Base-by-base conservation (phyloP, 768 basidiomycete species). In the Tephrocybe sp. region DNA sequence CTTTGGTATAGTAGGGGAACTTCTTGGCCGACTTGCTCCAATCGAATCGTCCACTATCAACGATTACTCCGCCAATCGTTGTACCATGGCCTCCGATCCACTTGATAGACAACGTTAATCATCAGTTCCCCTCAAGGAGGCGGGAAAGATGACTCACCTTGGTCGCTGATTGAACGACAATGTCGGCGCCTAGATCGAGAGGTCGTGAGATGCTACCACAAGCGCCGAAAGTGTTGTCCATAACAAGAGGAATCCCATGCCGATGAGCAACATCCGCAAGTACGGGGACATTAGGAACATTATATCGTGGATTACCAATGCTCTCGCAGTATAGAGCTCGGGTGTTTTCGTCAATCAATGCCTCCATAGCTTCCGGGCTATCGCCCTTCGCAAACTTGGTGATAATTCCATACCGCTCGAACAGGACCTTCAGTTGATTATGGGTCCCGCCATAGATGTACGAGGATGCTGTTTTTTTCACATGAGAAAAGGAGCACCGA, bases 41-140 rank as follows among this genome's bases (percentile, higher is more conserved):
- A 65, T 82, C 73, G 49, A 84, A 84, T 25, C 77, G 78, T 38
- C 82, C 83, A 12, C 71, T 68, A 54, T 86, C 84, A 21, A 87
- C 55, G 23, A 86, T 65, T 13, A 84, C 78, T 31, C 85, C 85
- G 0, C 72, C 83, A 44, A 86, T 78, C 6, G 80, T 83, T 8
- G 81, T 84, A n/a, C 85, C 83, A 42, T 83, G 81, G 0, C 82
- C 81, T 1, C 78, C 79, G 5, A 86, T 80, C 84, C 84, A 86
- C 58, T 86, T 0, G 82, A 84, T 2, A 79, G 9, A 9, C 79
- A 24, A 13, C 10, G 15, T 49, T 15, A 49, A 30, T 12, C 7
- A 29, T 75, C 80, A 59, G 78, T 76, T 18, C 5, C 16, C 3
- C 16, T 4, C 27, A 4, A 19, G 23, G n/a, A 16, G 41, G 9